These are phyloP conservation scores for Xylariomycetidae sp. DNA, from an alignment of 2,329 filamentous ascomycete species.

Conservation along the genomic window DNA sequence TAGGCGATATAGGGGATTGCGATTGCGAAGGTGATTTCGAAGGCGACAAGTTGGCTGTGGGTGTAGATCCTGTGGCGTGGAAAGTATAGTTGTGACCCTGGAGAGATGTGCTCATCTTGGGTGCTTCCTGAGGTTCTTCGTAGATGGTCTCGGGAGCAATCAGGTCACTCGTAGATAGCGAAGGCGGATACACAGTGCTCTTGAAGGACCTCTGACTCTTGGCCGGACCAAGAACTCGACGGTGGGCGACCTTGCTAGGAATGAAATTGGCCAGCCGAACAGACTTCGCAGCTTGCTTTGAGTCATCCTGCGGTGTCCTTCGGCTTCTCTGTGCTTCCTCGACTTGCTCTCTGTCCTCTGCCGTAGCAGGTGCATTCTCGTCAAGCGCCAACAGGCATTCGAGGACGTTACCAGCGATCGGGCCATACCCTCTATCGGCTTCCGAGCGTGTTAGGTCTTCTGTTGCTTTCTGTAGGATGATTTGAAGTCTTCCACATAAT, in stretches of 20 bases:
- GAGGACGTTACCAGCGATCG: conserved; percentile 2
- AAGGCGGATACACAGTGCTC: neutral
- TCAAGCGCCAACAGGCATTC: conserved; percentile 4
- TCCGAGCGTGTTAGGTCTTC: conserved; percentile 1
- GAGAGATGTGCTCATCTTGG: neutral
- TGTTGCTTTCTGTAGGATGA: neutral
- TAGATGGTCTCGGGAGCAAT: neutral
- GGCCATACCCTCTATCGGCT: neutral
- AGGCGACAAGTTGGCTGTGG: neutral
- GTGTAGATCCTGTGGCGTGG: neutral
- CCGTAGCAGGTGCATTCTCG: conserved; percentile 1
- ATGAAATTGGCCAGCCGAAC: conserved; percentile 2
- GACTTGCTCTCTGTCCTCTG: conserved; percentile 1
- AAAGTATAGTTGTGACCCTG: neutral
- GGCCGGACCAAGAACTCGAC: conserved; percentile 1
- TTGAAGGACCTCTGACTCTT: neutral
- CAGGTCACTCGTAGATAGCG: neutral
- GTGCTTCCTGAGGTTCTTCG: neutral
- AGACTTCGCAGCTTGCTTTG: conserved; percentile 2
- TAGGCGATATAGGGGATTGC: neutral
- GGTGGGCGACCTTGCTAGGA: conserved; percentile 3
- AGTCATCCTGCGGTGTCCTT: neutral
- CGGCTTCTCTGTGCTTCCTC: neutral
- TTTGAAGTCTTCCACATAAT: conserved; percentile 3
- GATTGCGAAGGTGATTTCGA: neutral